These are phyloP conservation scores for Auriscalpium microsporum DNA, from an alignment of 768 basidiomycete species.

Conservation along the genomic window DNA sequence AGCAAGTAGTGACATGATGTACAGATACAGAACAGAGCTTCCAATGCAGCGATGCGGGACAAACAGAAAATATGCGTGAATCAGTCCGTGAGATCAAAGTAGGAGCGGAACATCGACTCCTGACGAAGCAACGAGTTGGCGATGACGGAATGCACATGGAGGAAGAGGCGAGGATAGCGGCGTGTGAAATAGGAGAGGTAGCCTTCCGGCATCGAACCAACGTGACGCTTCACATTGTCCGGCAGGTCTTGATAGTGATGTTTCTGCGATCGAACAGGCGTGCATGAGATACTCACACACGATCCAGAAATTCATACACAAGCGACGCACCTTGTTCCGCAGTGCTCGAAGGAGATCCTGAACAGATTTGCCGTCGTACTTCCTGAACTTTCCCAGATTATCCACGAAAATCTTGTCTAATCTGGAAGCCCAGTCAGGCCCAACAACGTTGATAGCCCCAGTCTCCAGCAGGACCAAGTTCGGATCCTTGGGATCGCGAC, in stretches of 20 bases:
- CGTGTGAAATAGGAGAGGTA: slow-evolving; percentile 90
- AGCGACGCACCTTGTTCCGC: slow-evolving; percentile 75
- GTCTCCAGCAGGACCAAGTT: slow-evolving; percentile 69
- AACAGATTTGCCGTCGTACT: slow-evolving; percentile 87
- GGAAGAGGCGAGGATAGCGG: slow-evolving; percentile 84
- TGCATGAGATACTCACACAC: slow-evolving; percentile 1
- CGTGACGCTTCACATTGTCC: slow-evolving; percentile 77
- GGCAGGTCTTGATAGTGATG: slow-evolving; percentile 97
- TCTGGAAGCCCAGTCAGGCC: slow-evolving; percentile 81
- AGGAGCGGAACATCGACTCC: slow-evolving; percentile 87
- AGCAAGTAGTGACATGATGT: slow-evolving; percentile 2
- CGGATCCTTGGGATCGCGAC: slow-evolving; percentile 78
- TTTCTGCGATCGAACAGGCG: slow-evolving; percentile 48
- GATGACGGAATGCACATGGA: slow-evolving; percentile 87
- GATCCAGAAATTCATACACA: background rate
- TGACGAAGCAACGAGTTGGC: slow-evolving; percentile 57
- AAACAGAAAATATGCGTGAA: background rate
- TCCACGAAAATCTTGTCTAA: slow-evolving; percentile 89
- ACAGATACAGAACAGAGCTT: slow-evolving; percentile 16
- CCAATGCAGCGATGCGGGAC: background rate
- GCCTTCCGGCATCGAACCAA: slow-evolving; percentile 88
- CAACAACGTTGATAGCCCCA: slow-evolving; percentile 63
- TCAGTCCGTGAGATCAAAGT: slow-evolving; percentile 65
- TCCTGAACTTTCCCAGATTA: slow-evolving; percentile 93
- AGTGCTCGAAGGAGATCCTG: slow-evolving; percentile 89